phyloP scores from a whole-genome alignment of 441 rosid genomes.

The Rhodomyrtus psidioides region DNA sequence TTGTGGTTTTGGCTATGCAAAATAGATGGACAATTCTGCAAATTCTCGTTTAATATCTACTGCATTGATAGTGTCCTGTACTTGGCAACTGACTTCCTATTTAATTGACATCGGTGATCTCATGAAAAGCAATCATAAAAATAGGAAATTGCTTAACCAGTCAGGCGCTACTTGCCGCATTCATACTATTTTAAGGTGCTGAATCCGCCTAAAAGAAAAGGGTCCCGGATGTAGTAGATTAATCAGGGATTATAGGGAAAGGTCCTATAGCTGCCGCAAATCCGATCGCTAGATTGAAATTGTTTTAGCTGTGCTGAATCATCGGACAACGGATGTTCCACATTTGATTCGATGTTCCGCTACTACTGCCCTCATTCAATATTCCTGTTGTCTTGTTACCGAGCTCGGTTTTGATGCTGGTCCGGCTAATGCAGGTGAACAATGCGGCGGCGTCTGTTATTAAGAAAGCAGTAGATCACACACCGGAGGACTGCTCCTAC shows the following conservation, averaged over 20 bases:
- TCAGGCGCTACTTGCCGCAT: neutral
- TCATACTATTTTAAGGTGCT: neutral
- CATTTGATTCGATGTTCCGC: neutral
- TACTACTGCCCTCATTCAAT: neutral
- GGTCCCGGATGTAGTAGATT: neutral
- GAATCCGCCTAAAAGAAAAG: neutral
- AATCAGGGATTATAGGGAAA: neutral
- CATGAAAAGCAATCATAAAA: neutral
- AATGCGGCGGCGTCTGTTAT: conserved; percentile 13
- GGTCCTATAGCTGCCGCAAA: neutral
- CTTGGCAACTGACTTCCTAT: neutral
- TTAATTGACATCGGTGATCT: neutral
- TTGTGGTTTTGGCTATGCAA: neutral
- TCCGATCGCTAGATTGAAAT: neutral
- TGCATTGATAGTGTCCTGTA: neutral
- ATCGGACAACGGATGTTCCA: neutral
- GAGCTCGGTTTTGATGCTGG: neutral
- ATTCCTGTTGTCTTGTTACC: neutral
- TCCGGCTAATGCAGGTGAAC: conserved; percentile 15
- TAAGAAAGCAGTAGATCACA: conserved; percentile 10
- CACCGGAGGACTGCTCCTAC: conserved; percentile 13
- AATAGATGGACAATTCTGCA: neutral
- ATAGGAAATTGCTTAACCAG: neutral
- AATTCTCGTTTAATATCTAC: neutral
- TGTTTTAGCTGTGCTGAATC: neutral